A percentile compares a stretch with the other conserved stretches of the same genome.
These are phyloP conservation scores for Fusarium chaquense DNA, from an alignment of 2,329 filamentous ascomycete species.

Conservation along the genomic window DNA sequence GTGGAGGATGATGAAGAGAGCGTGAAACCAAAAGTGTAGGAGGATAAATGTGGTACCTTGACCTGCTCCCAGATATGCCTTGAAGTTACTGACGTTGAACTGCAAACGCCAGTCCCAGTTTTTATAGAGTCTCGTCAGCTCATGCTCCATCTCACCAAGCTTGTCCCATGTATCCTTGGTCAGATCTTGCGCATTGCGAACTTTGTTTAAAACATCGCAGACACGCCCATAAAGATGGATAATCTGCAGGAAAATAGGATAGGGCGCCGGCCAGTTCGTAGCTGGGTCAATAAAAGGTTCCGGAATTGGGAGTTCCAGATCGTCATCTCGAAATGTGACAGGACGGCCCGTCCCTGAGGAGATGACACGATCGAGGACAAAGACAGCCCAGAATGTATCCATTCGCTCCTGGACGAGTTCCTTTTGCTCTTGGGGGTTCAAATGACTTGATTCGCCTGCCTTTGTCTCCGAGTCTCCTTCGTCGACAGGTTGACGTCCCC, in stretches of 20 bases:
- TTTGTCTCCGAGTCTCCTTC: conserved; percentile 56
- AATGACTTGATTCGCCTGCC: conserved; percentile 56
- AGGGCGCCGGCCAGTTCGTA: conserved; percentile 80
- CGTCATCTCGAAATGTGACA: conserved; percentile 84
- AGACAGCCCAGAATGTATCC: conserved; percentile 91
- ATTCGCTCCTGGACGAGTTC: conserved; percentile 84
- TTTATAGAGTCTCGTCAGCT: conserved; percentile 79
- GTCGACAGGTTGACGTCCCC: conserved; percentile 53
- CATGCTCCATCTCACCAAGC: conserved; percentile 81
- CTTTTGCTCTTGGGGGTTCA: conserved; percentile 65
- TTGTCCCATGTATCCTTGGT: conserved; percentile 79
- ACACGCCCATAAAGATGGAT: conserved; percentile 88
- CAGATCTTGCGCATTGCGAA: conserved; percentile 78
- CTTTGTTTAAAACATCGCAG: conserved; percentile 86
- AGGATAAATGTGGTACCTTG: conserved; percentile 90
- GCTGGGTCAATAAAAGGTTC: conserved; percentile 62
- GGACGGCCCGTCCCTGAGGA: conserved; percentile 88
- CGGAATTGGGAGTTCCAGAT: conserved; percentile 83
- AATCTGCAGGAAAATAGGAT: conserved; percentile 83
- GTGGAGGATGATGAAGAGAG: conserved; percentile 85
- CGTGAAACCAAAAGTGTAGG: conserved; percentile 90
- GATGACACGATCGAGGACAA: conserved; percentile 87
- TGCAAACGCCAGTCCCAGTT: conserved; percentile 79
- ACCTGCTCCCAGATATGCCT: conserved; percentile 81
- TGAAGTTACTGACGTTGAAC: conserved; percentile 89